Base-by-base conservation (phyloP, 768 basidiomycete genomes). In the Astraeus odoratus region DNA sequence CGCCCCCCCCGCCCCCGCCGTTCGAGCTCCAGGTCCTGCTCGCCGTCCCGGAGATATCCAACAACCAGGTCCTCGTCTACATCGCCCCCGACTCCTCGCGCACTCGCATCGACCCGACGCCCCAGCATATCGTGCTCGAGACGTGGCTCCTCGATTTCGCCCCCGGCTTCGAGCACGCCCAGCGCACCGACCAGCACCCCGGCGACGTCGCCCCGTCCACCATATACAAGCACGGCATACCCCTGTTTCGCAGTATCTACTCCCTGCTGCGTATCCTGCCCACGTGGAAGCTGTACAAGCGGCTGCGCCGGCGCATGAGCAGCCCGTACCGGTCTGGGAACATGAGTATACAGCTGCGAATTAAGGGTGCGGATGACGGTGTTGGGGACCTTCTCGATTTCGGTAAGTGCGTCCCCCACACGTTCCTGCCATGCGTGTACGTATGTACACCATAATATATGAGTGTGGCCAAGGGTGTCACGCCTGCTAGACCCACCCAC, bases 201-300 rank as follows among this genome's bases (percentile, higher is more conserved):
- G 53, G 63, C 39, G 81, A 83, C 47, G 70, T 83, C 30, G 76
- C 80, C 12, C 77, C 83, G 27, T 74, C 87, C 0, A 84, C 82
- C 10, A 81, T 88, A 43, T 91, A 91, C 74, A 91, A 91, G 63
- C 81, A 89, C 54, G 80, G 83, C 27, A 90, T 91, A 55, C 75
- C 84, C 25, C 73, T 89, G 16, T 91, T 90, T 68, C 75, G 88
- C 40, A 86, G 84, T 57, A 57, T 86, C 5, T 91, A 70, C 69
- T 57, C 50, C 81, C 63, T 90, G 34, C 71, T 90, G 37, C 75
- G 86, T 43, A 72, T 87, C 20, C 72, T 89, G 3, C 88, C 88
- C 15, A 70, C 83, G 0, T 91, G 86, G 86, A 82, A 76, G 60
- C 73, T 83, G 41, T 75, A 75, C 61, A 80, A 76, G 57, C 77